Base-by-base conservation (phyloP, 1,284 basidiomycete genomes). In the Microbotryum lychnidis-dioicae region DNA sequence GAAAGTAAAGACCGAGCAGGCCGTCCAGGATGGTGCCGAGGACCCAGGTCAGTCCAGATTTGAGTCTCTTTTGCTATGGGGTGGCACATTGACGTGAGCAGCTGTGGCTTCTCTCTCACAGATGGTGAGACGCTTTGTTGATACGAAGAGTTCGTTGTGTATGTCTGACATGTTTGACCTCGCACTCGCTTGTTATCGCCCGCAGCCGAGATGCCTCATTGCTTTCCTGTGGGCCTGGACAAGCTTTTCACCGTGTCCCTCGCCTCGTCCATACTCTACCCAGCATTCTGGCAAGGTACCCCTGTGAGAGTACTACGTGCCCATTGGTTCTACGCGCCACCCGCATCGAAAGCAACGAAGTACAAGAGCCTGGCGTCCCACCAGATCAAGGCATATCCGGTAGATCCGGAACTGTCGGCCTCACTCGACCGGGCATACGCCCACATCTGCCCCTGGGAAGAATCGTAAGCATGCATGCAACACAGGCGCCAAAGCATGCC, bases 311-410 rank as follows among this genome's bases (percentile, higher is more conserved):
- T 76, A 25, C 51, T 65, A 53, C 69, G 72, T 2, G 72, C 72
- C 0, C 73, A 71, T 3, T 77, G 76, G 76, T 76, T 76, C 70
- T 77, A 76, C 63, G 71, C 73, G 3, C 66, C 66, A 67, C 62
- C 72, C 62, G 37, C 37, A 42, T 42, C 37, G 37, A 42, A 42
- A 42, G 37, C 37, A 42, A 16, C 37, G 37, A 42, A 42, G 37
- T 42, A 42, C 37, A 42, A 42, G 37, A 42, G 6, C 4, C 27
- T 56, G 27, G 58, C 58, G 1, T 66, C 66, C 9, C 63, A 69
- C 56, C 53, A 59, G 16, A 54, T 69, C 47, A 73, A 72, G 55
- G 67, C 64, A 12, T 70, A 70, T 55, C 71, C 72, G 16, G 70
- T 72, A 58, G 72, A 73, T 50, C 62, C 66, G 4, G 64, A 67